Evolutionary conservation across 805 yeast genomes (phyloP).

Genomic region (Monosporozyma unispora): DNA sequence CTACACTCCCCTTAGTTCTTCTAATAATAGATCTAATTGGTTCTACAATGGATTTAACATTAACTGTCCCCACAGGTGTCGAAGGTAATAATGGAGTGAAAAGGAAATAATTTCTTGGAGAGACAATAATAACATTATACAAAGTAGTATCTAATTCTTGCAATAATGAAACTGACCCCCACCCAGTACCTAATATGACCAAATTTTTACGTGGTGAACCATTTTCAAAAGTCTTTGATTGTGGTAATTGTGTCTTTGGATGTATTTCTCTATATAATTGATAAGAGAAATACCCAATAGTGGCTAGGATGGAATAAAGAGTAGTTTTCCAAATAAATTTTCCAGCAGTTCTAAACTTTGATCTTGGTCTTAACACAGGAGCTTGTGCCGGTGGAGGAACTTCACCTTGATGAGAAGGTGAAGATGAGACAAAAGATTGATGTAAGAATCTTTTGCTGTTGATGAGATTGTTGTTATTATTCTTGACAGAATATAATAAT

Average conservation of each 20-base stretch:
- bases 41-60: constrained; percentile 83
- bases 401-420: background rate
- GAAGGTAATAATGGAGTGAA: constrained; percentile 94
- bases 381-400: background rate
- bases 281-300: constrained; percentile 52
- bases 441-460: background rate
- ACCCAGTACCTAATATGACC: constrained; percentile 82
- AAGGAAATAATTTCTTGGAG: constrained; percentile 92
- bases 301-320: constrained; percentile 28
- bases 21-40: constrained; percentile 85
- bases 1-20: constrained; percentile 66
- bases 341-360: background rate
- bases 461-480: background rate
- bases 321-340: constrained; percentile 4
- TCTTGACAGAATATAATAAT: background rate
- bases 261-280: constrained; percentile 52
- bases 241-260: constrained; percentile 54
- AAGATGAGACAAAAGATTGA: too few species aligned
- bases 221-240: constrained; percentile 43
- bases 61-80: constrained; percentile 89
- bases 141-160: constrained; percentile 77
- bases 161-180: constrained; percentile 87
- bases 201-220: constrained; percentile 37
- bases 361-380: background rate
- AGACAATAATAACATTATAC: constrained; percentile 81